These are phyloP conservation scores for Xylaria multiplex DNA, from an alignment of 2,329 filamentous ascomycete genomes.

Conservation along the genomic window DNA sequence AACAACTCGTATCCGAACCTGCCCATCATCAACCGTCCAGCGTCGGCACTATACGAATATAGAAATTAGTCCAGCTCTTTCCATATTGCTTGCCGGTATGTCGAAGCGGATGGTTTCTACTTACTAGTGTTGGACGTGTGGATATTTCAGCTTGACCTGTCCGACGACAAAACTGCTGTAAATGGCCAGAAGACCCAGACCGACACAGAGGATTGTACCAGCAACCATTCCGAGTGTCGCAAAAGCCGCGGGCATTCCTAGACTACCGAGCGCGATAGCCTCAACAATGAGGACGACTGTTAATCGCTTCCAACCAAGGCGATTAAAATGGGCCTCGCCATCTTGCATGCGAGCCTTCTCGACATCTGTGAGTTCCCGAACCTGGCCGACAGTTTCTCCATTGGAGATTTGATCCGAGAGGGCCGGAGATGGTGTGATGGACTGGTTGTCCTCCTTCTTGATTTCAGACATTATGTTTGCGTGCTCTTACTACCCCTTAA, in stretches of 20 bases:
- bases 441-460: slow-evolving; percentile 40
- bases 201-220: slow-evolving; percentile 56
- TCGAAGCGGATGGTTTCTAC: not conserved
- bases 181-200: slow-evolving; percentile 58
- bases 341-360: slow-evolving; percentile 59
- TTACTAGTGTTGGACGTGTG: slow-evolving; percentile 48
- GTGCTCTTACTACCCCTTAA: not conserved
- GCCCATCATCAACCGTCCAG: slow-evolving; percentile 65
- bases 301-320: slow-evolving; percentile 66
- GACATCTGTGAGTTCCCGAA: slow-evolving; percentile 53
- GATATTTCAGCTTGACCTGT: slow-evolving; percentile 52
- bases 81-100: not conserved
- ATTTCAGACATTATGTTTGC: slow-evolving; percentile 26
- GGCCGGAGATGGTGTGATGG: slow-evolving; percentile 27
- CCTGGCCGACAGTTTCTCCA: slow-evolving; percentile 47
- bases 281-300: slow-evolving; percentile 66
- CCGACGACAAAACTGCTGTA: slow-evolving; percentile 60
- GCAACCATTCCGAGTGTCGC: slow-evolving; percentile 64
- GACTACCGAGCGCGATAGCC: slow-evolving; percentile 64
- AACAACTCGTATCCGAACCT: slow-evolving; percentile 63
- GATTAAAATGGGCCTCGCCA: slow-evolving; percentile 61
- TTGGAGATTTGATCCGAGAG: slow-evolving; percentile 34
- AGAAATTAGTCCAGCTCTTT: slow-evolving; percentile 20
- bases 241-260: slow-evolving; percentile 63
- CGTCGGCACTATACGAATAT: slow-evolving; percentile 57